Evolutionary conservation across 441 rosid genomes (phyloP), one percentile per base, ranked within the genome.

Genomic region (Viola pubescens): DNA sequence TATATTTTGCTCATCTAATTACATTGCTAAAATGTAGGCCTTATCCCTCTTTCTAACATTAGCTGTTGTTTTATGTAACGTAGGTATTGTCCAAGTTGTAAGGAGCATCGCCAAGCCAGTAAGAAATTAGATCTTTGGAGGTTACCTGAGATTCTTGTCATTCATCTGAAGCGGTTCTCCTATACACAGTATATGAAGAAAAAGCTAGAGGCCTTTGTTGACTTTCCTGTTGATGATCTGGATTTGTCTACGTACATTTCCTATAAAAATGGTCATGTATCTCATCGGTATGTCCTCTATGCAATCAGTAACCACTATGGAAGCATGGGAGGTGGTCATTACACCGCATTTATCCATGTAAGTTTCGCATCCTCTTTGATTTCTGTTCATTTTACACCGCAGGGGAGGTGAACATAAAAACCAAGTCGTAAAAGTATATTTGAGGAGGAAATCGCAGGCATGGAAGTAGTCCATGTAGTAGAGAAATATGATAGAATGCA

Each of bases 121-220:
- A 86, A 83, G 69, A 80, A 80, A 64, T 74, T 83, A 66, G 86
- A 86, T 69, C 87, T 86, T 40, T 86, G 92, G 92, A 81, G 87
- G 52, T 64, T 81, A 59, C 94, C 94, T 6, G 80, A 81, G 75
- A 76, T 83, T 70, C 68, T 86, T 57, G 82, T 86, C 43, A 77
- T 86, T 80, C 89, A 83, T 76, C 66, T 86, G 48, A 86, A 86
- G 76, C 74, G 89, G 70, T 86, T 86, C 76, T 80, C 86, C 11
- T 80, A 81, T 70, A 83, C 81, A 64, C 77, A 75, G 6, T 80
- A 62, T 61, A 12, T 67, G 54, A 86, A 80, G 72, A 86, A 76
- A 77, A 86, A 86, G 78, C 79, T 86, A 42, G 94, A 86, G 70
- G 68, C 87, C 16, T 81, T 56, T 64, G 87, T 81, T 62, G 86